phyloP scores from a whole-genome alignment of 805 yeast genomes.

The Barnettozyma pratensis region DNA sequence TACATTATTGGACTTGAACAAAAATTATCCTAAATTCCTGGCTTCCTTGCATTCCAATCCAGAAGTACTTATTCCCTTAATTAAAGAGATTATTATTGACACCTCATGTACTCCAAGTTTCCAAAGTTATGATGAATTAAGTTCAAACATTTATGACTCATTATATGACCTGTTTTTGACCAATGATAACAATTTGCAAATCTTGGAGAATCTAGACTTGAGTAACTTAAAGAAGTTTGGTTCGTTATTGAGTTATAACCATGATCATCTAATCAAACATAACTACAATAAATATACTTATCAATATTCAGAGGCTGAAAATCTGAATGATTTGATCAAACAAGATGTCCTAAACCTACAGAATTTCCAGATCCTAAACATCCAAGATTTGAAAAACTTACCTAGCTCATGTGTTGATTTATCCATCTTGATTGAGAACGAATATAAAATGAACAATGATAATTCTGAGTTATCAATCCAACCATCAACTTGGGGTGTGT shows the following conservation, averaged over 20 bases:
- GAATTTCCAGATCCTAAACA: constrained; percentile 19
- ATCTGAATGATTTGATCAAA: constrained; percentile 14
- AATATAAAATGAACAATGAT: constrained; percentile 12
- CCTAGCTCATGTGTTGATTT: constrained; percentile 17
- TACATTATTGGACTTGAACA: constrained; percentile 18
- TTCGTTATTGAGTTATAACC: constrained; percentile 20
- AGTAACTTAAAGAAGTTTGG: constrained; percentile 25
- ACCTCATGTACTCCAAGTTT: constrained; percentile 20
- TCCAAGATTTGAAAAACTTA: constrained; percentile 19
- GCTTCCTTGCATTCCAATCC: constrained; percentile 25
- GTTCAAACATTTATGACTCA: constrained; percentile 19
- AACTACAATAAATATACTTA: constrained; percentile 24
- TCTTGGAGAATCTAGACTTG: constrained; percentile 22
- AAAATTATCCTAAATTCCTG: constrained; percentile 23
- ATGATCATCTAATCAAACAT: constrained; percentile 22
- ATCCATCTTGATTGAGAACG: constrained; percentile 21
- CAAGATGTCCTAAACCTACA: constrained; percentile 20
- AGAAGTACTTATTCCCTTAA: constrained; percentile 17
- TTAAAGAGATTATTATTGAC: constrained; percentile 24
- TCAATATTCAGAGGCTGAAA: constrained; percentile 13
- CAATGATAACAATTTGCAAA: constrained; percentile 21
- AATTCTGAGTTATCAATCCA: constrained; percentile 5
- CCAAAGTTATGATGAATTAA: constrained; percentile 21
- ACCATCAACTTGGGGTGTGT: constrained; percentile 10
- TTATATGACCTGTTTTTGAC: constrained; percentile 25